phyloP scores from a whole-genome alignment of 2,329 filamentous ascomycete genomes.

The Tothia fuscella region DNA sequence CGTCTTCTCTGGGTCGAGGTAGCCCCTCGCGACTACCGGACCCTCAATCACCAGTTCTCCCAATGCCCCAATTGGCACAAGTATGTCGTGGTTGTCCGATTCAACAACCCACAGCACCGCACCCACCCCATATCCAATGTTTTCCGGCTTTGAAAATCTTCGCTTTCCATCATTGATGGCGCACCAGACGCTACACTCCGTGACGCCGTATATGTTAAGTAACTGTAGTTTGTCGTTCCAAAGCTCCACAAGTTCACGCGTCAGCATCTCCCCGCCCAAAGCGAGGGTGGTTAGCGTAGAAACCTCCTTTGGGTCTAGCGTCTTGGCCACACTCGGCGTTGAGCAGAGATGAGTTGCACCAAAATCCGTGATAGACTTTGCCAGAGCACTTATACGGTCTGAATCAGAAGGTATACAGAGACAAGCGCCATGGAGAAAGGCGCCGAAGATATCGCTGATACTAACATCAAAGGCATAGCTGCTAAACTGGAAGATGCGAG shows the following conservation, averaged over 20 bases:
- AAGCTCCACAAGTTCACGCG: constrained; percentile 21
- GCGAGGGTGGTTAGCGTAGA: constrained; percentile 19
- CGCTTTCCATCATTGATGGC: constrained; percentile 70
- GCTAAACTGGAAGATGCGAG: constrained; percentile 43
- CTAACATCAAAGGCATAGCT: constrained; percentile 35
- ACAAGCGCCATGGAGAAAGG: constrained; percentile 34
- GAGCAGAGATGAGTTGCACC: constrained; percentile 31
- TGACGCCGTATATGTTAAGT: constrained; percentile 29
- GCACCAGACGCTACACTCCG: constrained; percentile 81
- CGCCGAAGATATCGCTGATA: constrained; percentile 35
- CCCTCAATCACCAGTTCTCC: constrained; percentile 85
- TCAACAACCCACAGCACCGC: constrained; percentile 71
- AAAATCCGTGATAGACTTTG: constrained; percentile 26
- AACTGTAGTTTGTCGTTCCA: constrained; percentile 26
- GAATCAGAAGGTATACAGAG: constrained; percentile 38
- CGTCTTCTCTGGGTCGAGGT: constrained; percentile 65
- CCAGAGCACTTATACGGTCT: constrained; percentile 34
- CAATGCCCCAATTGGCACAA: constrained; percentile 62
- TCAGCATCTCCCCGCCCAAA: constrained; percentile 23
- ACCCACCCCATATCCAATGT: constrained; percentile 51
- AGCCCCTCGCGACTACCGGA: constrained; percentile 76
- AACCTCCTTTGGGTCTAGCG: constrained; percentile 20
- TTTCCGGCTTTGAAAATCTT: constrained; percentile 36
- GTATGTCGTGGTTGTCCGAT: constrained; percentile 56
- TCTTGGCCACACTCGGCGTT: constrained; percentile 30